These are phyloP conservation scores for Przewalskia tangutica DNA, from an alignment of 257 asterid genomes.

Conservation along the genomic window DNA sequence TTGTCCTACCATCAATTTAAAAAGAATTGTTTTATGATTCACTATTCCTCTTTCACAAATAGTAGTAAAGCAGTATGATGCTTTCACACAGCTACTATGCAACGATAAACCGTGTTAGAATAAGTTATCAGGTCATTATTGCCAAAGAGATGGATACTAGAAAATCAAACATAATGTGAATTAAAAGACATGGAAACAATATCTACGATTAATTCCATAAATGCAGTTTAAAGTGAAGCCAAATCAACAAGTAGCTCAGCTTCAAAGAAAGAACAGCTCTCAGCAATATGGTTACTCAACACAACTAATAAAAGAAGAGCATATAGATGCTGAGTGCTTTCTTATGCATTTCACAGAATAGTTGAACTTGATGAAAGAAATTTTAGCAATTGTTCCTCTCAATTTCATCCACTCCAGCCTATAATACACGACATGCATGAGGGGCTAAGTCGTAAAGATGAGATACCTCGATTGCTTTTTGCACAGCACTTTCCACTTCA, in stretches of 20 bases:
- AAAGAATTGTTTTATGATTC: too few species aligned
- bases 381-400: not conserved
- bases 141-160: not conserved
- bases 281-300: not conserved
- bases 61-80: not conserved
- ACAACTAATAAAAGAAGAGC: not conserved
- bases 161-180: not conserved
- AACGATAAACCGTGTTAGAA: not conserved
- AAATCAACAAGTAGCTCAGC: not conserved
- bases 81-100: not conserved
- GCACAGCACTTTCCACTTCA: slow-evolving; percentile 56
- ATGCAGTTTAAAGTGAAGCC: not conserved
- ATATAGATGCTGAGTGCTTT: not conserved
- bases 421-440: not conserved
- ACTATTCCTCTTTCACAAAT: too few species aligned
- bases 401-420: not conserved
- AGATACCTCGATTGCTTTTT: slow-evolving; percentile 72
- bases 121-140: not conserved
- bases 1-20: too few species aligned
- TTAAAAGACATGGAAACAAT: not conserved
- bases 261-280: not conserved
- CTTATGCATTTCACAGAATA: not conserved
- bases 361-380: not conserved
- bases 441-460: not conserved
- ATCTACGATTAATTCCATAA: not conserved